Base-by-base conservation (phyloP, 225 moss, liverwort and hornwort genomes). In the Bryum argenteum region DNA sequence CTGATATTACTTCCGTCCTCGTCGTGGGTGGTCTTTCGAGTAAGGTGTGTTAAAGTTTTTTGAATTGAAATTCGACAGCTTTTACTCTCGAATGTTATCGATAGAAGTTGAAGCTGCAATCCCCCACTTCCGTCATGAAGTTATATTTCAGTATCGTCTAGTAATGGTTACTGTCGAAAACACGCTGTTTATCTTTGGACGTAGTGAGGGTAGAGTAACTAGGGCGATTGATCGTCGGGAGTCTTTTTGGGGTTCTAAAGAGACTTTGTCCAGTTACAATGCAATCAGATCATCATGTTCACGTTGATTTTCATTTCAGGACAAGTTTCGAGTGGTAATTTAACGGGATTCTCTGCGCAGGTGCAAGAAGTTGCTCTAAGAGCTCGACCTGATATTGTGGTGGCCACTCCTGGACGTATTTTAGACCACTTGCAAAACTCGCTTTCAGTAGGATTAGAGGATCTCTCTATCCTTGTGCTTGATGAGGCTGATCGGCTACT, bases 361-460 rank as follows among this genome's bases (percentile, higher is more conserved):
- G 92, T 92, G 71, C 97, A 98, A 84, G 97, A 98, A 73, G 83
- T 90, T 77, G 87, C 89, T 54, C 74, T 98, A 42, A 86, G 97
- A 63, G 84, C 94, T 65, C 89, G 88, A 72, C 97, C 97, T 33
- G 97, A 98, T 79, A 87, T 98, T 79, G 92, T 98, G 63, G 92
- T 98, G 69, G 94, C 97, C 47, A 98, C 97, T 63, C 94, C 94
- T 61, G 97, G 97, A 39, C 92, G 97, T 51, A 98, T 98, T 92
- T 91, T 98, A 50, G 97, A 98, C 38, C 97, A 98, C 66, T 82
- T 98, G 77, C 97, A 98, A 39, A 98, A 98, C 83, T 77, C 97
- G 1, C 90, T 90, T 33, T 94, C 97, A 44, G 91, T 98, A 28
- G 97, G 94, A 67, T 72, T 98, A 66, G 97, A 98, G 75, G 97